These are phyloP conservation scores for Linderina pennispora DNA, from an alignment of 192 early-diverging fungal genomes.

Conservation along the genomic window DNA sequence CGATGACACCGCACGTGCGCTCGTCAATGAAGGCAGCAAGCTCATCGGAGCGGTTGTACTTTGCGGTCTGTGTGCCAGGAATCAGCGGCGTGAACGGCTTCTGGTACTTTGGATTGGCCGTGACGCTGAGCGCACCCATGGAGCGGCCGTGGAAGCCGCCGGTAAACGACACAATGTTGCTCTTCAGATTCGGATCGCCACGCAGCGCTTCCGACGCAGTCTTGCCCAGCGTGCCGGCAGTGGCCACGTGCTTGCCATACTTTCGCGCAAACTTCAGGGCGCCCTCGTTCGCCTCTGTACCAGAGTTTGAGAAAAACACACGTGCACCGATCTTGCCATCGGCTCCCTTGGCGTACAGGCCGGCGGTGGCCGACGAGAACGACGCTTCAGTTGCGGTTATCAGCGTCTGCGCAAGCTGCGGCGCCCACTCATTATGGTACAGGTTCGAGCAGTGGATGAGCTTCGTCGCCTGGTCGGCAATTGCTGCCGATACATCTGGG, in stretches of 20 bases:
- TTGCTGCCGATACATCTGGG: slow-evolving; percentile 58
- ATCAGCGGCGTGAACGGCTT: slow-evolving; percentile 88
- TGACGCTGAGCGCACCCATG: slow-evolving; percentile 94
- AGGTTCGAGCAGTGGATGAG: slow-evolving; percentile 89
- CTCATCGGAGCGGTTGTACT: slow-evolving; percentile 68
- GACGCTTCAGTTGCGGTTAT: slow-evolving; percentile 54
- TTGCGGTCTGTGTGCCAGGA: slow-evolving; percentile 68
- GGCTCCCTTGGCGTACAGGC: slow-evolving; percentile 30
- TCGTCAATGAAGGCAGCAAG: slow-evolving; percentile 62
- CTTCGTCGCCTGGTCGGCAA: slow-evolving; percentile 77
- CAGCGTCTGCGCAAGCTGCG: slow-evolving; percentile 66
- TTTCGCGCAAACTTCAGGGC: slow-evolving; percentile 96
- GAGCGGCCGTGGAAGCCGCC: slow-evolving; percentile 96
- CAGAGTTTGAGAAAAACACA: slow-evolving; percentile 94
- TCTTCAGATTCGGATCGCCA: slow-evolving; percentile 52
- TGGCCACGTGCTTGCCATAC: slow-evolving; percentile 54
- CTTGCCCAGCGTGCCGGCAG: slow-evolving; percentile 25
- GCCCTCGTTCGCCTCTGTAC: slow-evolving; percentile 98
- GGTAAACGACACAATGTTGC: slow-evolving; percentile 75
- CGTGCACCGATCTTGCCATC: slow-evolving; percentile 45
- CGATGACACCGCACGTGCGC: slow-evolving; percentile 84
- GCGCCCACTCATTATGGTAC: slow-evolving; percentile 87
- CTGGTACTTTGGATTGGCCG: slow-evolving; percentile 90
- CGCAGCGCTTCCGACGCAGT: slow-evolving; percentile 43
- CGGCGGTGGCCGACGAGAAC: slow-evolving; percentile 43